Percentiles rank a stretch among this genome's conserved stretches.
Conservation (phyloP, 345 rosid genomes). For the Bruguiera sexangula region DNA sequence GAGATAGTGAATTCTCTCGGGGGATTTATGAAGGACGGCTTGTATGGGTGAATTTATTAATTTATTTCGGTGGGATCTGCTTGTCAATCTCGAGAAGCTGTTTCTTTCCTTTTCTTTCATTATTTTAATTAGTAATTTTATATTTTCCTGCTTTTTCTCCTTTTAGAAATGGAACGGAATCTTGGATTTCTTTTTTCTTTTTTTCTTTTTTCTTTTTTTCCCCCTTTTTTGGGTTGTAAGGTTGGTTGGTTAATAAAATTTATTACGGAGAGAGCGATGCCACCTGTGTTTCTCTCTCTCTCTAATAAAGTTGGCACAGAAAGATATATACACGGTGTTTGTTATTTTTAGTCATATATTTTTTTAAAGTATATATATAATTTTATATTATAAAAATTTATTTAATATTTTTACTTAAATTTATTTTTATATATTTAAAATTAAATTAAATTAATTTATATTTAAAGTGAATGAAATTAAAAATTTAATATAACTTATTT, state of each 20-base stretch:
- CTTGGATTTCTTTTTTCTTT: constrained; percentile 30
- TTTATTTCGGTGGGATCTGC: constrained; percentile 58
- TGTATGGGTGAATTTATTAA: constrained; percentile 35
- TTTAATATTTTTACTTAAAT: neutral
- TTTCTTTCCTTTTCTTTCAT: constrained; percentile 18
- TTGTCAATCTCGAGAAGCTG: constrained; percentile 67
- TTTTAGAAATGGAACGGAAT: constrained; percentile 23
- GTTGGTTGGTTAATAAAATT: constrained; percentile 17
- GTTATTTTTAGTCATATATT: too few relatives aligned
- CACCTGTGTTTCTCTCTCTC: neutral
- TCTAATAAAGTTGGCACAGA: constrained; percentile 37
- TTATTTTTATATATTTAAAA: neutral
- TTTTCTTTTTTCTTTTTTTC: neutral
- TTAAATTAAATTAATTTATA: neutral
- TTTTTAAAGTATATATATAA: neutral
- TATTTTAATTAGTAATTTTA: neutral
- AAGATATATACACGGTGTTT: constrained; percentile 27
- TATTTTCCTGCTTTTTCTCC: constrained; percentile 12
- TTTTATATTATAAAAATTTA: neutral
- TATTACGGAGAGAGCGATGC: constrained; percentile 12
- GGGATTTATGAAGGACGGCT: constrained; percentile 55
- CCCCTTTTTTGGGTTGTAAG: constrained; percentile 9
- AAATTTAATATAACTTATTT: too few relatives aligned
- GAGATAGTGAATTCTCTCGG: constrained; percentile 41
- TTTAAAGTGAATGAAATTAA: neutral